phyloP scores from a whole-genome alignment of 305 asterid species.

The Fraxinus greggii region DNA sequence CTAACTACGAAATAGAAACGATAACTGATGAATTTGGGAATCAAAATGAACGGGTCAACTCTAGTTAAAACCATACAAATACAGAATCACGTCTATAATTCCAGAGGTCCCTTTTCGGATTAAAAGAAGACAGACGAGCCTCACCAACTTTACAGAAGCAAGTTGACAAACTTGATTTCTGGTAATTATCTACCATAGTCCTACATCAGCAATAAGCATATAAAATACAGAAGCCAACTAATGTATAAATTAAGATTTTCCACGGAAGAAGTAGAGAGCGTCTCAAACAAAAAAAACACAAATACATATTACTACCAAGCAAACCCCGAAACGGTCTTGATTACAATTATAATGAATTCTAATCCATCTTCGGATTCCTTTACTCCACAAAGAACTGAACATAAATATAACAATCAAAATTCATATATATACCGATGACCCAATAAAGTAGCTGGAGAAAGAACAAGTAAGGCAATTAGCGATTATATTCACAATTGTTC shows the following conservation, averaged over 20 bases:
- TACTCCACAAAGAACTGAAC: not conserved
- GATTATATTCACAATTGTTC: not conserved
- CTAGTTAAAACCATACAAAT: not conserved
- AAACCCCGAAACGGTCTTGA: not conserved
- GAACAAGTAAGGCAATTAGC: not conserved
- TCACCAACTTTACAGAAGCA: not conserved
- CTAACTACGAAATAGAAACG: not conserved
- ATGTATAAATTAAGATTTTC: not conserved
- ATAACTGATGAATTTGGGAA: not conserved
- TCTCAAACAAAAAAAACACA: not conserved
- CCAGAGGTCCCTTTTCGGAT: not conserved
- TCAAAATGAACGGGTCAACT: not conserved
- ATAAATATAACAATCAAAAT: not conserved
- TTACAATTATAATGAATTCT: not conserved
- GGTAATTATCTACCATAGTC: not conserved
- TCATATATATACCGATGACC: not conserved
- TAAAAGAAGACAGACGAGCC: not conserved
- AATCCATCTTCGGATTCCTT: not conserved
- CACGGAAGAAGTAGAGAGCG: not conserved
- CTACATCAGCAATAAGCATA: not conserved
- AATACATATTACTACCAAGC: not conserved
- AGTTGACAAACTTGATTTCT: not conserved
- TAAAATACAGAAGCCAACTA: not conserved
- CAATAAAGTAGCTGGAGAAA: not conserved
- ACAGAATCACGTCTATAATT: not conserved